phyloP scores from a whole-genome alignment of 2,329 filamentous ascomycete species.

The Microdochium paspali region DNA sequence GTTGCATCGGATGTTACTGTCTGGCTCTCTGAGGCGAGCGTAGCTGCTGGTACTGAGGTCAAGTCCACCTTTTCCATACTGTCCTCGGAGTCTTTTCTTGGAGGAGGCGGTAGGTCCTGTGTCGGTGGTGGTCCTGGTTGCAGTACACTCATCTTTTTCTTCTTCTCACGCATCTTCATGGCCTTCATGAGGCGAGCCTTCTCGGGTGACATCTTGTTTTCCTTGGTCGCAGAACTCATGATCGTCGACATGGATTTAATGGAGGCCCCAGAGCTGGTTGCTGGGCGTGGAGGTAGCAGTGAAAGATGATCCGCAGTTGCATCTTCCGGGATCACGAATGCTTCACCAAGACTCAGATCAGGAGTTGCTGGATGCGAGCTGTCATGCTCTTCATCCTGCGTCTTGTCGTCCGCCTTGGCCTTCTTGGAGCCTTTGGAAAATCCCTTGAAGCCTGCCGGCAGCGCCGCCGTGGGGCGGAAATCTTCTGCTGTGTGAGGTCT shows the following conservation, averaged over 20 bases:
- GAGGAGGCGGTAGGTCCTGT: slow-evolving; percentile 4
- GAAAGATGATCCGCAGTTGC: slow-evolving; percentile 19
- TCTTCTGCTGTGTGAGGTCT: slow-evolving; percentile 53
- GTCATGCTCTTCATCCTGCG: slow-evolving; percentile 16
- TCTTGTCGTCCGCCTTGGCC: slow-evolving; percentile 26
- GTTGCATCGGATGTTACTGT: background rate
- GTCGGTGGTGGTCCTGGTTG: background rate
- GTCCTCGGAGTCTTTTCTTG: slow-evolving; percentile 9
- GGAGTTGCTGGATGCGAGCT: slow-evolving; percentile 7
- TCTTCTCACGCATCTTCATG: slow-evolving; percentile 79
- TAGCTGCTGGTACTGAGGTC: slow-evolving; percentile 3
- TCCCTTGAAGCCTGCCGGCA: slow-evolving; percentile 72
- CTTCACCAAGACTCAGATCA: background rate
- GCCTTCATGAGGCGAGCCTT: slow-evolving; percentile 92
- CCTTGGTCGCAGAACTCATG: slow-evolving; percentile 23
- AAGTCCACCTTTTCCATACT: slow-evolving; percentile 12
- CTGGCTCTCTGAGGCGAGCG: background rate
- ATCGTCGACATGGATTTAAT: slow-evolving; percentile 33
- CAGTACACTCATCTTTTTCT: slow-evolving; percentile 36
- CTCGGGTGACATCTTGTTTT: slow-evolving; percentile 65
- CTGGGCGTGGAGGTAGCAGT: slow-evolving; percentile 28
- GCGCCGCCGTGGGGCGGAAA: slow-evolving; percentile 64
- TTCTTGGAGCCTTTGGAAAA: slow-evolving; percentile 50
- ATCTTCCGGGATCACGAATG: slow-evolving; percentile 21
- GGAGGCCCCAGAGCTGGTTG: slow-evolving; percentile 34